phyloP scores from a whole-genome alignment of 768 basidiomycete species.

The Hirschioporus abietinus region DNA sequence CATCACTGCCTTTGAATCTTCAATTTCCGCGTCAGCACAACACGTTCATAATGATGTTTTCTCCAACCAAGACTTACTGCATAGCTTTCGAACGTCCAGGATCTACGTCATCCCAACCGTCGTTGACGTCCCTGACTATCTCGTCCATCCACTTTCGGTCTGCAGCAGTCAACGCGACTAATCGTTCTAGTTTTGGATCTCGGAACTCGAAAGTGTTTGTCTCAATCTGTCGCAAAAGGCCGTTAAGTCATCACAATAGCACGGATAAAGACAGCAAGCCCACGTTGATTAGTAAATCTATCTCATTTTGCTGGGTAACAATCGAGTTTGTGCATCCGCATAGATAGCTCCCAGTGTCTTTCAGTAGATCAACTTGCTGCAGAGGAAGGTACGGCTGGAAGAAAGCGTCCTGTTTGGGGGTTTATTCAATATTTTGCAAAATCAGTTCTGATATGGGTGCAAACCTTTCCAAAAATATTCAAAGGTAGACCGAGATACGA shows the following conservation, averaged over 20 bases:
- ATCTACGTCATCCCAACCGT: slow-evolving; percentile 67
- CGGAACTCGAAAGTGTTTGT: slow-evolving; percentile 82
- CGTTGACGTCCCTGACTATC: slow-evolving; percentile 80
- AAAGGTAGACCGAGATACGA: slow-evolving; percentile 91
- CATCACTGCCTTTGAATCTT: slow-evolving; percentile 94
- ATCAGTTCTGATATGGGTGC: not conserved
- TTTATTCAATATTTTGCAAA: not conserved
- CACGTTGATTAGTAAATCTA: slow-evolving; percentile 89
- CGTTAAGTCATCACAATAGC: not conserved
- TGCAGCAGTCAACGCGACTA: slow-evolving; percentile 78
- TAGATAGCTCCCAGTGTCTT: slow-evolving; percentile 77
- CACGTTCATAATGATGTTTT: not conserved
- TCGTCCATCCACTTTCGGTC: slow-evolving; percentile 99
- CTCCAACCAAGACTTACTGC: slow-evolving; percentile 45
- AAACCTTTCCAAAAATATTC: slow-evolving; percentile 86
- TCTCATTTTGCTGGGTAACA: slow-evolving; percentile 87
- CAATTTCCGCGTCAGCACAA: not conserved
- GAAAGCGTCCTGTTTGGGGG: slow-evolving; percentile 64
- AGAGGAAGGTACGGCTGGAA: slow-evolving; percentile 97
- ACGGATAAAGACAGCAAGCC: slow-evolving; percentile 13
- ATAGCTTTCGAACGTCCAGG: slow-evolving; percentile 50
- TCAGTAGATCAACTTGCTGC: slow-evolving; percentile 88
- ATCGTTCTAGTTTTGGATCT: slow-evolving; percentile 72
- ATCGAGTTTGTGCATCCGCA: slow-evolving; percentile 96
- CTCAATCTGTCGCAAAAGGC: slow-evolving; percentile 56